phyloP scores from a whole-genome alignment of 768 basidiomycete species.

The Tubosaeta sp. region DNA sequence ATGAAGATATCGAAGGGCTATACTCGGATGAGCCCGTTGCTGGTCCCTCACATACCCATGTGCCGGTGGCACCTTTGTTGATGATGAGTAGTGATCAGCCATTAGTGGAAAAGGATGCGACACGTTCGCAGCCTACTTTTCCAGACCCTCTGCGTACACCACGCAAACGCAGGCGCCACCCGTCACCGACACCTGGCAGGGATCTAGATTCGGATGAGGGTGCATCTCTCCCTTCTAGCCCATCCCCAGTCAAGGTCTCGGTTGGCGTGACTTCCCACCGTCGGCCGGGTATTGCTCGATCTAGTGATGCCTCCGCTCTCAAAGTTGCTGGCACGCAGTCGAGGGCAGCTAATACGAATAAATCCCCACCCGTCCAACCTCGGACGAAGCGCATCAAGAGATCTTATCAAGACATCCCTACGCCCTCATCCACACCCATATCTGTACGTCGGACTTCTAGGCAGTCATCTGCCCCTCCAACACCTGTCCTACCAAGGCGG shows the following conservation, averaged over 20 bases:
- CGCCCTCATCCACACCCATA: slow-evolving; percentile 22
- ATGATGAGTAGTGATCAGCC: slow-evolving; percentile 18
- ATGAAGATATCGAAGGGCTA: slow-evolving; percentile 32
- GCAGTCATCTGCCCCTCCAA: slow-evolving; percentile 12
- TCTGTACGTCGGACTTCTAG: slow-evolving; percentile 3
- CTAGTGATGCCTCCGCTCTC: background rate
- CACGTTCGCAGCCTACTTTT: slow-evolving; percentile 12
- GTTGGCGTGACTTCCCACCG: slow-evolving; percentile 1
- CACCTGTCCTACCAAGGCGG: slow-evolving; percentile 20
- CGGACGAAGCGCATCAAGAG: slow-evolving; percentile 15
- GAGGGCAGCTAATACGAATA: slow-evolving; percentile 3
- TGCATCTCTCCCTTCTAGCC: slow-evolving; percentile 20
- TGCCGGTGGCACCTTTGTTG: slow-evolving; percentile 22
- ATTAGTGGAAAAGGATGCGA: background rate
- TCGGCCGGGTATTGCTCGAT: background rate
- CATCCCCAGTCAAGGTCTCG: slow-evolving; percentile 30
- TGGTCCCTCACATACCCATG: slow-evolving; percentile 21
- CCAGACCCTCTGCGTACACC: slow-evolving; percentile 30
- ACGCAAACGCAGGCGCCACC: slow-evolving; percentile 24
- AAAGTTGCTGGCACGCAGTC: slow-evolving; percentile 14
- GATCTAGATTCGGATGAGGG: slow-evolving; percentile 9
- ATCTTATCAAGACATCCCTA: slow-evolving; percentile 22
- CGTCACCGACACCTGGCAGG: slow-evolving; percentile 1
- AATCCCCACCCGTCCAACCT: background rate
- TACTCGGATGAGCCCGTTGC: slow-evolving; percentile 31